A percentile compares a stretch with the other conserved stretches of the same genome.
Conservation (phyloP, 805 yeast species). For the Ogataea dorogensis region DNA sequence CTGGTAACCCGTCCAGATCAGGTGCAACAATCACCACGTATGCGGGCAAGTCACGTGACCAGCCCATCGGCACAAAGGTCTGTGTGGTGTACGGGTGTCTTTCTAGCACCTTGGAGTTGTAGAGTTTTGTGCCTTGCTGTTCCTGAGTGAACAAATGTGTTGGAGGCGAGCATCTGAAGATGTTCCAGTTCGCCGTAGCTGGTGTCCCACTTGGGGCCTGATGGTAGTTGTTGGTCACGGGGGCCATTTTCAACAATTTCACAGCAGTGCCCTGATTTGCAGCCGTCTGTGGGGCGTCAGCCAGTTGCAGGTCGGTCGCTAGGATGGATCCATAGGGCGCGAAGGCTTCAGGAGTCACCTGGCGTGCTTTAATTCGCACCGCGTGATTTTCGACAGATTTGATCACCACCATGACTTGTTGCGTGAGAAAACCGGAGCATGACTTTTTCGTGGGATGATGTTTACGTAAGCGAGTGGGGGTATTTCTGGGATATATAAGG, state of each 20-base stretch:
- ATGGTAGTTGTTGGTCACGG: slow-evolving; percentile 52
- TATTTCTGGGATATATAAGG: slow-evolving; percentile 10
- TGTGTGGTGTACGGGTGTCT: slow-evolving; percentile 89
- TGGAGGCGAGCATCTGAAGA: slow-evolving; percentile 81
- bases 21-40: slow-evolving; percentile 82
- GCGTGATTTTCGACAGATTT: slow-evolving; percentile 35
- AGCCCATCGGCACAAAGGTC: slow-evolving; percentile 90
- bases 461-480: slow-evolving; percentile 5
- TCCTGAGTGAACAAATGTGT: slow-evolving; percentile 45
- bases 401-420: slow-evolving; percentile 38
- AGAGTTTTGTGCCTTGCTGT: too few species aligned
- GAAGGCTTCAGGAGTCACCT: slow-evolving; percentile 65
- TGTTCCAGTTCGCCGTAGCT: slow-evolving; percentile 72
- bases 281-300: slow-evolving; percentile 40
- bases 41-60: slow-evolving; percentile 44
- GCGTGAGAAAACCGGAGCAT: slow-evolving; percentile 1
- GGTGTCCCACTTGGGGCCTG: slow-evolving; percentile 44
- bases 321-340: slow-evolving; percentile 75
- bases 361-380: slow-evolving; percentile 43
- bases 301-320: slow-evolving; percentile 64
- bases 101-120: slow-evolving; percentile 70
- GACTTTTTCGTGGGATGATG: slow-evolving; percentile 1
- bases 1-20: slow-evolving; percentile 53
- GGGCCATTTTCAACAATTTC: slow-evolving; percentile 71
- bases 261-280: slow-evolving; percentile 96